These are phyloP conservation scores for Marvania coccoides DNA, from an alignment of 139 green algal species.

Conservation along the genomic window DNA sequence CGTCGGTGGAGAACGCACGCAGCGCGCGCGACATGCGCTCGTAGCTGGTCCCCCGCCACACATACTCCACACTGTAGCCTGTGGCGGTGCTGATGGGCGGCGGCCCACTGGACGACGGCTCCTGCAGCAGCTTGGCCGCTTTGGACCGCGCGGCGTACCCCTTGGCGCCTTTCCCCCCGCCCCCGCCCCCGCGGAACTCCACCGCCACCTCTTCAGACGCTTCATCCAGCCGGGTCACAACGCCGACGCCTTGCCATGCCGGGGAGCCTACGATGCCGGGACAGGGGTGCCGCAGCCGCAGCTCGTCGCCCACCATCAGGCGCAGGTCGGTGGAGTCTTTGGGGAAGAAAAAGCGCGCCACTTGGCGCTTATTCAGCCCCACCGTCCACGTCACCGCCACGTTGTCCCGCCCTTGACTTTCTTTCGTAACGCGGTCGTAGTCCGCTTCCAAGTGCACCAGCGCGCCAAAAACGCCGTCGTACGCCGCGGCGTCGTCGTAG, in stretches of 20 bases:
- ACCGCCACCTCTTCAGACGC: constrained; percentile 73
- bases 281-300: constrained; percentile 71
- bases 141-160: neutral
- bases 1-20: constrained; percentile 79
- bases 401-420: constrained; percentile 73
- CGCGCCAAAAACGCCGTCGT: constrained; percentile 78
- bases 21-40: constrained; percentile 88
- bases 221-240: constrained; percentile 71
- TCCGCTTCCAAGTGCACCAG: constrained; percentile 92
- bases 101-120: neutral
- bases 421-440: constrained; percentile 87
- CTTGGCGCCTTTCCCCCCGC: neutral
- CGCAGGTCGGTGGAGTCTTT: constrained; percentile 65
- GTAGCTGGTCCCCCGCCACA: constrained; percentile 89
- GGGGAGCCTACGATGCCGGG: constrained; percentile 27
- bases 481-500: constrained; percentile 90
- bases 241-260: constrained; percentile 65
- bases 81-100: constrained; percentile 56
- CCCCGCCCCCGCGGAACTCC: constrained; percentile 48
- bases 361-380: constrained; percentile 81
- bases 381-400: constrained; percentile 88
- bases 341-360: constrained; percentile 88
- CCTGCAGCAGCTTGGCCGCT: neutral
- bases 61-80: constrained; percentile 84
- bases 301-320: constrained; percentile 80